Conservation (phyloP, 805 yeast species). For the Soucietia sequanensis region DNA sequence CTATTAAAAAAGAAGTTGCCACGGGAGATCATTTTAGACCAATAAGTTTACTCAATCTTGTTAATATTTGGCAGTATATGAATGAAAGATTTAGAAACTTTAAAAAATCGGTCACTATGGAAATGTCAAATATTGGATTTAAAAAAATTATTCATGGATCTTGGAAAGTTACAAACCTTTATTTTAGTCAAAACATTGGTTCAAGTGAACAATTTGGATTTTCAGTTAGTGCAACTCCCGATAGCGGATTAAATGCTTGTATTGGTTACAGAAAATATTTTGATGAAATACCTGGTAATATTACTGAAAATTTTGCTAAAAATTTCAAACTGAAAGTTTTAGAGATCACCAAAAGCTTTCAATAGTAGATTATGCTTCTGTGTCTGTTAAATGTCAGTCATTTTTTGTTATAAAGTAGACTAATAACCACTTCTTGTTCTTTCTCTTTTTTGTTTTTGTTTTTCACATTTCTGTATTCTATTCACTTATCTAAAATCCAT, state of each 20-base stretch:
- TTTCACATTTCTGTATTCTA: no score
- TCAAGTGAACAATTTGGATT: conserved; percentile 10
- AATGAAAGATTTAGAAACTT: no score
- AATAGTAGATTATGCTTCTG: no score
- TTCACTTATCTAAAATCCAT: no score
- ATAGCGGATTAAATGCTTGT: conserved; percentile 16
- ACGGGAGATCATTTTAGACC: no score
- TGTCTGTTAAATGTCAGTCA: no score
- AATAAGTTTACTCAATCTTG: conserved; percentile 10
- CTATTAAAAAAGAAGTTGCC: background rate
- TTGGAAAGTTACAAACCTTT: conserved; percentile 10
- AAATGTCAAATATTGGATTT: conserved; percentile 19
- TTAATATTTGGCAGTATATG: conserved; percentile 10
- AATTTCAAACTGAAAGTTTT: background rate
- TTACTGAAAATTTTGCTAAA: background rate
- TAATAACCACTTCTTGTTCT: no score
- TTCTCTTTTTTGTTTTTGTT: no score
- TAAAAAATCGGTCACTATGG: conserved; percentile 10
- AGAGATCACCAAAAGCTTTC: no score
- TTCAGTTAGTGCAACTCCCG: conserved; percentile 11
- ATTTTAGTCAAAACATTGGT: conserved; percentile 19
- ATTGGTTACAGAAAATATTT: conserved; percentile 11
- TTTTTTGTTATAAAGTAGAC: no score
- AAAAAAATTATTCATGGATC: conserved; percentile 6
- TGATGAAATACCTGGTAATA: conserved; percentile 3